Evolutionary conservation across 2,329 filamentous ascomycete species (phyloP).

Genomic region (Neonectria sp.): DNA sequence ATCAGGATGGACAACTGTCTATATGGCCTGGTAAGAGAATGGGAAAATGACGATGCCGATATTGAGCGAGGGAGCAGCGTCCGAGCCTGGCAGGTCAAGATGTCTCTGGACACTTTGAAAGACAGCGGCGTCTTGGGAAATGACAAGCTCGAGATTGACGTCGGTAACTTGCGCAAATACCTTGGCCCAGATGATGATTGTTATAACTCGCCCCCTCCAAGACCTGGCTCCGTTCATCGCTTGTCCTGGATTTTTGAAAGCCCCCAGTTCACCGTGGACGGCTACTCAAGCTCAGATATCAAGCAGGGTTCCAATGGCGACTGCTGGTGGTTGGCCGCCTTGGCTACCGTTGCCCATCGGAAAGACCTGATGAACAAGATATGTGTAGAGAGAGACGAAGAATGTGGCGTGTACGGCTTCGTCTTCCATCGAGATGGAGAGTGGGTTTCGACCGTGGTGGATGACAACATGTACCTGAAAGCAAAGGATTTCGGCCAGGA

Average conservation of each 20-base stretch:
- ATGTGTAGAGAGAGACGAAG: conserved; percentile 78
- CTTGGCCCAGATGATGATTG: conserved; percentile 23
- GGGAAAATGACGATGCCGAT: conserved; percentile 35
- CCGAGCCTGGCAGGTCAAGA: conserved; percentile 30
- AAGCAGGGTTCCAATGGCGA: conserved; percentile 70
- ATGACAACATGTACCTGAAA: conserved; percentile 71
- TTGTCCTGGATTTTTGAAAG: conserved; percentile 61
- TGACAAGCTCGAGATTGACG: conserved; percentile 34
- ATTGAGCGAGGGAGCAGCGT: not conserved
- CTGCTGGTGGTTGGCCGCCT: conserved; percentile 81
- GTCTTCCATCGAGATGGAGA: conserved; percentile 81
- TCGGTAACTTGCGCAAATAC: conserved; percentile 31
- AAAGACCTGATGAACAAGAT: conserved; percentile 75
- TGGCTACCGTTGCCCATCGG: conserved; percentile 78
- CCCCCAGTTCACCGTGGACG: conserved; percentile 58
- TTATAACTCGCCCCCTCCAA: conserved; percentile 18
- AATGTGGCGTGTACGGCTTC: conserved; percentile 80
- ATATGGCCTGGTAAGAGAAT: conserved; percentile 48
- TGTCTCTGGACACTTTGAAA: conserved; percentile 31
- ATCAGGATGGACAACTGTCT: conserved; percentile 57
- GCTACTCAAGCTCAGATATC: conserved; percentile 59
- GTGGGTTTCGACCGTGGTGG: conserved; percentile 80
- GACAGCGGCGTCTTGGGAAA: conserved; percentile 32
- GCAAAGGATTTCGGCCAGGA: conserved; percentile 58
- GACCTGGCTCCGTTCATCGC: conserved; percentile 59